These are phyloP conservation scores for Diaporthe longicolla DNA, from an alignment of 2,329 filamentous ascomycete species.

Conservation along the genomic window DNA sequence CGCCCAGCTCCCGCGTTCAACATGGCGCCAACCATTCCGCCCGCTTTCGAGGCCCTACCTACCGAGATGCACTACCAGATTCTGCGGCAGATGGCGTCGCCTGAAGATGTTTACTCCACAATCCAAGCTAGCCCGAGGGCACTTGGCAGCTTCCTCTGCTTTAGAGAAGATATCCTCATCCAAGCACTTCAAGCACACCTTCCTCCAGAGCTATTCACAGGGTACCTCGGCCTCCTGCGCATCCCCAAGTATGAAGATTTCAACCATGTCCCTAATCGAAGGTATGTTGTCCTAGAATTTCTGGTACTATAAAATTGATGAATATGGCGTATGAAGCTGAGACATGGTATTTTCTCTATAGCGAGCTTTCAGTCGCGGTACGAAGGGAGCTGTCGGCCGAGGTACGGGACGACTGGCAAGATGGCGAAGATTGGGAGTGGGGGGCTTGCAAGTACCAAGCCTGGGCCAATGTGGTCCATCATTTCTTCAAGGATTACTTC, in stretches of 20 bases:
- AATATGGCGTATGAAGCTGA: background rate
- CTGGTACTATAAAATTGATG: too few species aligned
- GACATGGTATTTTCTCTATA: rapidly evolving
- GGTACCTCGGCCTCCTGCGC: background rate
- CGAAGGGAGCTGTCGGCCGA: too few species aligned
- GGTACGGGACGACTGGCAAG: too few species aligned
- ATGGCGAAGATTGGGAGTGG: background rate
- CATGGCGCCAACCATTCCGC: background rate
- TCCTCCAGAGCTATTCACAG: background rate
- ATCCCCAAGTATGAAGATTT: background rate
- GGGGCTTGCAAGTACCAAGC: rapidly evolving
- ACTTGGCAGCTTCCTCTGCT: background rate
- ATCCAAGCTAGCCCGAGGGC: background rate
- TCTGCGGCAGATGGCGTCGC: background rate
- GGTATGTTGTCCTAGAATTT: background rate
- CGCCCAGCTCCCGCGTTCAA: too few species aligned
- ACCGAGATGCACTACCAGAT: background rate
- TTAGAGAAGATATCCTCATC: background rate
- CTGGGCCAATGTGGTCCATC: rapidly evolving
- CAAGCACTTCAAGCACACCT: background rate
- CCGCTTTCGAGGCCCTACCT: background rate
- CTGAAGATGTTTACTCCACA: background rate
- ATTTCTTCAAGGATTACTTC: background rate
- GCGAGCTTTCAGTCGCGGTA: background rate
- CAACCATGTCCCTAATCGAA: background rate